These are phyloP conservation scores for Kernera saxatilis DNA, from an alignment of 345 rosid genomes.

Conservation along the genomic window DNA sequence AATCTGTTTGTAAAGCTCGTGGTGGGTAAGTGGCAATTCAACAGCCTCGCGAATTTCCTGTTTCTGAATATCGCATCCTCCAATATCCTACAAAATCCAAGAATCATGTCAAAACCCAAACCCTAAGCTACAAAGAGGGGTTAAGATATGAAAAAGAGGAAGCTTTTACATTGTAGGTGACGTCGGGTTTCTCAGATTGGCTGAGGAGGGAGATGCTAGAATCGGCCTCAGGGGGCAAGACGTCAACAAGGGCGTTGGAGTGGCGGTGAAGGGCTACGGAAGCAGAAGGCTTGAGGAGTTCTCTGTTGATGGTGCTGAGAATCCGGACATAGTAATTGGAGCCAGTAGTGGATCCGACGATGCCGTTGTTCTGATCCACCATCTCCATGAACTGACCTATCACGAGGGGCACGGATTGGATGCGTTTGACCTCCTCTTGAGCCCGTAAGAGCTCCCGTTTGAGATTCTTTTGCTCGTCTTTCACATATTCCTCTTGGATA, in stretches of 20 bases:
- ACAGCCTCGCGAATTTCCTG: slow-evolving; percentile 99
- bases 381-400: slow-evolving; percentile 99
- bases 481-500: slow-evolving; percentile 92
- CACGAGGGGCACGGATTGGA: slow-evolving; percentile 93
- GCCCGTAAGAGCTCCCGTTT: slow-evolving; percentile 87
- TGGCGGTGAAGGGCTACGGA: slow-evolving; percentile 98
- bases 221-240: slow-evolving; percentile 97
- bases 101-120: slow-evolving; percentile 8
- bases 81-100: slow-evolving; percentile 62
- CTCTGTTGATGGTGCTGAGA: slow-evolving; percentile 89
- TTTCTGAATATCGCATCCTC: slow-evolving; percentile 98
- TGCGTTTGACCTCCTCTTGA: slow-evolving; percentile 96
- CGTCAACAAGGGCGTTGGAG: slow-evolving; percentile 94
- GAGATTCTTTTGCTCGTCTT: slow-evolving; percentile 94
- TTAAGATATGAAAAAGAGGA: neutral
- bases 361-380: slow-evolving; percentile 98
- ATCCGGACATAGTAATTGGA: slow-evolving; percentile 94
- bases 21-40: slow-evolving; percentile 92
- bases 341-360: slow-evolving; percentile 98
- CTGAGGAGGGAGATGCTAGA: slow-evolving; percentile 93
- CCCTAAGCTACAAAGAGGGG: neutral
- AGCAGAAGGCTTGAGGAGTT: slow-evolving; percentile 91
- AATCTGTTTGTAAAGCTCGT: slow-evolving; percentile 90
- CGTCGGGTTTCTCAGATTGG: slow-evolving; percentile 99
- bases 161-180: slow-evolving; percentile 65